Evolutionary conservation across 352 stramenopile species (phyloP), one percentile per base, ranked within the genome.

Genomic region (Globisporangium ultimum): DNA sequence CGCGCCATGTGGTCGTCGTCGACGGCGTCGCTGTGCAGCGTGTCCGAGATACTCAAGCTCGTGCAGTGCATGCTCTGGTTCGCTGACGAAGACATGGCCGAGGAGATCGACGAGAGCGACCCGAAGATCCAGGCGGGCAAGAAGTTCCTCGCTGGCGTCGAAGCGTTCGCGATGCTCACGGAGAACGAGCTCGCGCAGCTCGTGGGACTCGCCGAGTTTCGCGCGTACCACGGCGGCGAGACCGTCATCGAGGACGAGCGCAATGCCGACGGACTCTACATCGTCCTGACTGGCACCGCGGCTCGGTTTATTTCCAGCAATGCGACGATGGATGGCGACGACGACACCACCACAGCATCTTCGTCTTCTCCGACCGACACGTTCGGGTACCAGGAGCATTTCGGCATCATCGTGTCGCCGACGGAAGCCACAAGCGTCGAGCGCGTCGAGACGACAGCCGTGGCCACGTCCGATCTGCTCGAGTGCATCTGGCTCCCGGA

Each of bases 311-410:
- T 58, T 0, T 28, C 64, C 0, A 56, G 40, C 0, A 48, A 76
- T 21, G 61, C 61, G 17, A 48, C 20, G 9, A 38, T 76, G 5
- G 70, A 79, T 8, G 62, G 48, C 38, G 56, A 52, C 28, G 28
- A 36, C 28, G 28, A 10, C 28, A 36, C 28, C 28, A 32, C 5
- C 24, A 32, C 24, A 32, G 28, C 28, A 36, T 36, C 28, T 6
- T 36, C 28, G 28, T 36, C 28, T 6, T 55, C 55, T 18, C 65
- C 57, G 1, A 18, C 55, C 14, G 72, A 80, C 36, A 60, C 51
- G n/a, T 72, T 85, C 48, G 57, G 51, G 47, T 87, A 87, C 58
- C 74, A 87, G 52, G 74, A 87, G 24, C 71, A 80, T 38, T 87
- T 84, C 51, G 77, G 72, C n/a, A 69, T 67, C 15, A 49, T 75